These are phyloP conservation scores for Mitragyna speciosa DNA, from an alignment of 257 asterid species.

Conservation along the genomic window DNA sequence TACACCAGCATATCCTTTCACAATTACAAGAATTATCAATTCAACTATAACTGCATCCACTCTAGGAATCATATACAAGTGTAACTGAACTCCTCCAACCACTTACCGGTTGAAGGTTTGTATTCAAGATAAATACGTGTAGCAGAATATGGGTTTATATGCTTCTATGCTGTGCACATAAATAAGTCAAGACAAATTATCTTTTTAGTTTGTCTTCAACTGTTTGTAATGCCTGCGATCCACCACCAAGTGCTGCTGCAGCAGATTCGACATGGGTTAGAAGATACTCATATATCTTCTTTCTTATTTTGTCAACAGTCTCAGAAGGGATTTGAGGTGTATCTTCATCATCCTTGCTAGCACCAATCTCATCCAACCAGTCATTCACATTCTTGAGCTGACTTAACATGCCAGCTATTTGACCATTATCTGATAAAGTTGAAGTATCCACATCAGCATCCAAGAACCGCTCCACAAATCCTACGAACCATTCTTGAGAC, in stretches of 20 bases:
- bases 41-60: constrained; percentile 17
- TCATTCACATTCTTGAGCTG: constrained; percentile 94
- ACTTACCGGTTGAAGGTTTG: constrained; percentile 23
- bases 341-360: constrained; percentile 61
- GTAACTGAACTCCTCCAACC: constrained; percentile 23
- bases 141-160: not conserved
- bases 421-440: constrained; percentile 77
- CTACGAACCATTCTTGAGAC: constrained; percentile 95
- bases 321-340: constrained; percentile 52
- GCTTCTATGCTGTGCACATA: not conserved
- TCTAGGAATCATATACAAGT: constrained; percentile 30
- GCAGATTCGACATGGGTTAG: constrained; percentile 96
- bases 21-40: not conserved
- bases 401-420: constrained; percentile 89
- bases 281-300: constrained; percentile 93
- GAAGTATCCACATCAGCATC: constrained; percentile 82
- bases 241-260: constrained; percentile 88
- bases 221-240: constrained; percentile 48
- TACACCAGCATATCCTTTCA: not conserved
- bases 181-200: constrained; percentile 24
- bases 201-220: constrained; percentile 54
- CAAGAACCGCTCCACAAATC: constrained; percentile 87
- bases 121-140: constrained; percentile 1
- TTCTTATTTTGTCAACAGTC: constrained; percentile 78
- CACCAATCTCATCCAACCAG: constrained; percentile 85